These are phyloP conservation scores for Alnus rubra DNA, from an alignment of 306 rosid genomes.

Conservation along the genomic window DNA sequence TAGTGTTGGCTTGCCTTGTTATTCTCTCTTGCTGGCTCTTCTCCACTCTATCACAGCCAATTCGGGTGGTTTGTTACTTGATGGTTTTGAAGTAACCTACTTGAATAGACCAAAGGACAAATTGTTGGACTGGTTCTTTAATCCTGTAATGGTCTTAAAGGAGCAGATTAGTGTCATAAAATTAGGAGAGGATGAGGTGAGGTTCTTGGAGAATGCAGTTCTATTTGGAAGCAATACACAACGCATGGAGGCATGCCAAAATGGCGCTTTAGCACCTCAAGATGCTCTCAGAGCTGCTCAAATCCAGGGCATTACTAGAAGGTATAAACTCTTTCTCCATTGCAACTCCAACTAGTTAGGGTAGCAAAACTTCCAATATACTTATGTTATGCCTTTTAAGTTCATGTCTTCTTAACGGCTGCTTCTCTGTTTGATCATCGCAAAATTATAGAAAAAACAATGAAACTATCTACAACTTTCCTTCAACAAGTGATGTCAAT, in stretches of 20 bases:
- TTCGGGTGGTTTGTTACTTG: conserved; percentile 61
- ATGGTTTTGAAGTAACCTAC: conserved; percentile 61
- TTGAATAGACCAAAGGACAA: conserved; percentile 76
- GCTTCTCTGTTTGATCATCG: too few species aligned
- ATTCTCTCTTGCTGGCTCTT: conserved; percentile 61
- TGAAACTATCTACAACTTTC: too few species aligned
- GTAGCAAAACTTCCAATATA: neutral
- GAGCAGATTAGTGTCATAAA: conserved; percentile 71
- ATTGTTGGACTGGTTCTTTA: conserved; percentile 85
- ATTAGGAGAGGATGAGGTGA: conserved; percentile 57
- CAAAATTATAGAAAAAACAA: neutral
- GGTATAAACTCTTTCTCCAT: conserved; percentile 37
- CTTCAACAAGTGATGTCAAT: too few species aligned
- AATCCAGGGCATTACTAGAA: conserved; percentile 76
- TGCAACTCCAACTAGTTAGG: conserved; percentile 8
- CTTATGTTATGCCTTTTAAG: neutral
- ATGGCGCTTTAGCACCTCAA: conserved; percentile 44
- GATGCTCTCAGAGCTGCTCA: conserved; percentile 79
- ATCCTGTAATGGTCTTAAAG: conserved; percentile 77
- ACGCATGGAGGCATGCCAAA: conserved; percentile 63
- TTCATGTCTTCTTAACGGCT: neutral
- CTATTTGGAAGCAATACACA: conserved; percentile 59
- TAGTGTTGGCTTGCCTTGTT: conserved; percentile 79
- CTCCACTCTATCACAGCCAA: conserved; percentile 67
- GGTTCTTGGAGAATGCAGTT: conserved; percentile 70